phyloP scores from a whole-genome alignment of 306 rosid species.

The Myrica gale region DNA sequence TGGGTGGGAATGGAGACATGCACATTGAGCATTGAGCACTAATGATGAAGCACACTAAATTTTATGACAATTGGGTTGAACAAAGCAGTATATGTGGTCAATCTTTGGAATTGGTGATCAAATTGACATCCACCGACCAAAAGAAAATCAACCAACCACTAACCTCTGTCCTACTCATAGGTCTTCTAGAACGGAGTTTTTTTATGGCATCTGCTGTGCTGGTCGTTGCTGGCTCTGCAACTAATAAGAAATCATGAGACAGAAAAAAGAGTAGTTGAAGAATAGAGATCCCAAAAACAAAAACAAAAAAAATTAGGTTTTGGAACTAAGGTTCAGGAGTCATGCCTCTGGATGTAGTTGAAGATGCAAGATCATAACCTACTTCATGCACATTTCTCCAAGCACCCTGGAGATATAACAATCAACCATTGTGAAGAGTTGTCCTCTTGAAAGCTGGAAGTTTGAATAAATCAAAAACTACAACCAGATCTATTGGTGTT shows the following conservation, averaged over 20 bases:
- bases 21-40: neutral
- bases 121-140: slow-evolving; percentile 6
- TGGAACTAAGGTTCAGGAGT: neutral
- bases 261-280: slow-evolving; percentile 10
- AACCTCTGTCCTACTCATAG: slow-evolving; percentile 86
- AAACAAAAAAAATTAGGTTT: slow-evolving; percentile 4
- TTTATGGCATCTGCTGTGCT: slow-evolving; percentile 64
- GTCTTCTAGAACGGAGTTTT: slow-evolving; percentile 58
- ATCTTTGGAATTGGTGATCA: neutral
- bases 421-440: slow-evolving; percentile 17
- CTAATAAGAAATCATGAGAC: slow-evolving; percentile 27
- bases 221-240: slow-evolving; percentile 61
- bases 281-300: slow-evolving; percentile 19
- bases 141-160: slow-evolving; percentile 29
- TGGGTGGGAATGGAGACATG: neutral
- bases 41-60: neutral
- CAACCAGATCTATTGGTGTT: slow-evolving; percentile 33
- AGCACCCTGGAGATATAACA: slow-evolving; percentile 45
- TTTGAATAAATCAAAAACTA: slow-evolving; percentile 23
- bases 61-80: neutral
- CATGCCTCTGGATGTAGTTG: slow-evolving; percentile 67
- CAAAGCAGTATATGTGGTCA: neutral
- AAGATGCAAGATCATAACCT: slow-evolving; percentile 36
- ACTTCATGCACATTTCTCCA: slow-evolving; percentile 65
- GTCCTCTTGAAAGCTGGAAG: slow-evolving; percentile 20